Evolutionary conservation across 1,284 basidiomycete species (phyloP), one percentile per base, ranked within the genome.

Genomic region (Porogramme epimiltina): DNA sequence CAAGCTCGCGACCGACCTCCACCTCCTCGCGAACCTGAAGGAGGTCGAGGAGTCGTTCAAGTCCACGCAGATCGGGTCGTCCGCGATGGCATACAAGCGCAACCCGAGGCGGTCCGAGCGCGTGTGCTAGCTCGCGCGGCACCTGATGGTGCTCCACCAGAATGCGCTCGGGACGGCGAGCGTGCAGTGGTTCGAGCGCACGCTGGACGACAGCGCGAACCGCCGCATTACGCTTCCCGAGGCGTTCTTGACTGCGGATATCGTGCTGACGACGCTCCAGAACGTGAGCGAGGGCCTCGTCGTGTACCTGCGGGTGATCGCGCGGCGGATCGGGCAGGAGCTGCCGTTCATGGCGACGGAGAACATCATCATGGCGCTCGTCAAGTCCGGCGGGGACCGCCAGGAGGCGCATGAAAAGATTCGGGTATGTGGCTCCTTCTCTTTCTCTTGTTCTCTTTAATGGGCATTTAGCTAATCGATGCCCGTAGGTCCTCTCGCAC

Each of bases 1-100:
- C 76, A 99, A 99, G 76, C 93, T 99, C 63, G 95, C 91, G 0
- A 99, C 96, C 2, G 97, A 99, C 70, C 87, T 98, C 63, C 83
- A 95, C 31, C 75, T 98, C 33, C 77, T 98, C 44, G 95, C 95
- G 11, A 95, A 94, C 73, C 75, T 99, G 56, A 98, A 99, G 86
- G 97, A 99, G 83, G 79, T 99, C 42, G 97, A 99, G 73, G 97
- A 99, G 69, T 97, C 97, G 0, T 99, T 99, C 70, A 96, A 99
- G 73, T 93, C 94, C 59, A 96, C 96, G 47, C 97, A 99, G 76
- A 99, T 99, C 62, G 97, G 97, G n/a, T 92, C 89, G 8, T 93
- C 91, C 2, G 95, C 95, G 16, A 99, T 99, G 96, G 96, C 97
- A 2, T 99, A 99, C 85, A 99, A 99, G 78, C 85, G 97, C 55